Base-by-base conservation (phyloP, 768 basidiomycete genomes). In the Nidularia pulvinata region DNA sequence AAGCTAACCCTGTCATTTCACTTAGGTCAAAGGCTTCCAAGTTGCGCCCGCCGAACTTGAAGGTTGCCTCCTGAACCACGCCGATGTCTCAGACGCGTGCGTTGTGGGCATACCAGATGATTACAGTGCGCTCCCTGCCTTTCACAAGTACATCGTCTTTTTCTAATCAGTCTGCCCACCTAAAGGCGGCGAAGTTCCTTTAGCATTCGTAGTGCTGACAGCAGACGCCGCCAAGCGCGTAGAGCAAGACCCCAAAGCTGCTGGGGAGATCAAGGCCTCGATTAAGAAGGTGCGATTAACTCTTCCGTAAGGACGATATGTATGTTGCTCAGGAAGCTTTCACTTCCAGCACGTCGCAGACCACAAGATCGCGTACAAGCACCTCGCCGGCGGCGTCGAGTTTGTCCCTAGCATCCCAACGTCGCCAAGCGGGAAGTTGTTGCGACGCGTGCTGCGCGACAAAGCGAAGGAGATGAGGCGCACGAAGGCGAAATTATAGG, bases 1-100 rank as follows among this genome's bases (percentile, higher is more conserved):
- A 3, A 36, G 33, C 10, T 49, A n/a, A 37, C 7, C 42, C 71
- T 70, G 68, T 73, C 65, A 30, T 30, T 70, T 72, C 13, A 66
- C 78, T 60, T 74, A 87, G 70, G 83, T 86, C 43, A 78, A 70
- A 60, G 88, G 89, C 2, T 86, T 85, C 63, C 88, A 90, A 62
- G 88, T 90, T 1, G 85, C 88, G 1, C 88, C 88, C 2, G 86
- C 88, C 3, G 87, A 88, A 57, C 71, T 89, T 7, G 88, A 89
- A 60, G 88, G 81, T 16, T 84, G 84, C 54, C 60, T 87, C n/a
- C 64, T 87, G 25, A 77, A 72, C 44, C 83, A 88, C 57, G 67
- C 77, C 1, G 85, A 86, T 58, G 80, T 89, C 22, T 72, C 74
- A 4, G 81, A 86, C 43, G 74, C 74, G 1, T 88, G 88, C 57